Evolutionary conservation across 139 green algal species (phyloP).

Genomic region (Raphidocelis subcapitata): DNA sequence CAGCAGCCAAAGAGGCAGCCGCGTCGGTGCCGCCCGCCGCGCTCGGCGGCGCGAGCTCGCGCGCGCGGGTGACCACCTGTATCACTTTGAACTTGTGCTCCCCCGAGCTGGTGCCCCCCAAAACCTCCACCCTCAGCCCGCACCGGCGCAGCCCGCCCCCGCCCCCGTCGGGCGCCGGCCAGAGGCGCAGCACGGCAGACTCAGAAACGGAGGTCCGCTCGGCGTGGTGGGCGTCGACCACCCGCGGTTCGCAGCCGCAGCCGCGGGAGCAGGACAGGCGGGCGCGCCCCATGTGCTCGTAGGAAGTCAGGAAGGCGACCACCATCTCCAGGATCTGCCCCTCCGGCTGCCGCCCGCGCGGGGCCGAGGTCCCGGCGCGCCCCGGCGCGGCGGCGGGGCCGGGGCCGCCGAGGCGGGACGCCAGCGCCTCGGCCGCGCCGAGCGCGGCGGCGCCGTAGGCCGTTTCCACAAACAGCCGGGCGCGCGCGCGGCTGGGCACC

Average conservation of each 20-base stretch:
- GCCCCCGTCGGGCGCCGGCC: not conserved
- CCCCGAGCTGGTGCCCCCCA: not conserved
- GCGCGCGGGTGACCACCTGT: not conserved
- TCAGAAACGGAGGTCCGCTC: not conserved
- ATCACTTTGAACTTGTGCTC: conserved; percentile 17
- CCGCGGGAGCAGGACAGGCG: not conserved
- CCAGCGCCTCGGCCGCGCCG: no score
- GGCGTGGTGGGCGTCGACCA: conserved; percentile 2
- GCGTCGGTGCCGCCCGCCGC: no score
- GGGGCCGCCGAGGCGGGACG: no score
- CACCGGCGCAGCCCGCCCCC: not conserved
- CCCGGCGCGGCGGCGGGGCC: no score
- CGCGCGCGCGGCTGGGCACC: no score
- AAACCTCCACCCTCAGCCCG: not conserved
- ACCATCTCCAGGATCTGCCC: not conserved
- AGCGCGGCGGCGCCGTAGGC: no score
- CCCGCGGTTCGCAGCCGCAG: not conserved
- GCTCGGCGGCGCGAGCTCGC: no score
- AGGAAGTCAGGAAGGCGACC: not conserved
- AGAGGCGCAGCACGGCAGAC: not conserved
- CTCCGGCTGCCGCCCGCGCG: no score
- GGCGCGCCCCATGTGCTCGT: conserved; percentile 8
- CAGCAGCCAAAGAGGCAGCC: no score
- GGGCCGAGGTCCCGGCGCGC: no score
- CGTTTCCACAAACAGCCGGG: no score